Base-by-base conservation (phyloP, 257 asterid species). In the Fraxinus americana region DNA sequence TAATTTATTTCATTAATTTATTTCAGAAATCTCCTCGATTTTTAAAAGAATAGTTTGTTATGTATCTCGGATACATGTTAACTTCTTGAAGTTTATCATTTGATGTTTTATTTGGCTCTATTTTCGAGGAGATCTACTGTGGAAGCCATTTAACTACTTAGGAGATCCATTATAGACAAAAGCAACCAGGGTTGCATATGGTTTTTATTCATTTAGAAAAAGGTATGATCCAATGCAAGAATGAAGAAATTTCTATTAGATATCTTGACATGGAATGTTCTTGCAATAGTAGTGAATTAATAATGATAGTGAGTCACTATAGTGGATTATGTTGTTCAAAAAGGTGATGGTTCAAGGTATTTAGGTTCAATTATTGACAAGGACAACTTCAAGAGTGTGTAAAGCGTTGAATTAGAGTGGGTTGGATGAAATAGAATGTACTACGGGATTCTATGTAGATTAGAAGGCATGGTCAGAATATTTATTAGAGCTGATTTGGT, bases 61-160 rank as follows among this genome's bases (percentile, higher is more conserved):
- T 21, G 34, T 36, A 41, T 75, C 68, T 59, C 41, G 21, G 73
- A 67, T 29, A 39, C 32, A 38, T 38, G 48, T 39, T 36, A 25
- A 59, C 74, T 29, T 36, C 57, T 77, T 82, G 70, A 77, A 71
- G 59, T 68, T 57, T 67, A 54, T 19, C 65, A 34, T 43, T 14
- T 41, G 35, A 57, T 23, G 8, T 52, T 67, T 50, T 19, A 48
- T 39, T 38, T 27, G 59, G 45, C 72, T 77, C n/a, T 54, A 19
- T 54, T 27, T 27, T 54, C 25, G 25, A 54, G 27, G 27, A 54
- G 65, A 54, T 54, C 27, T 54, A 4, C 57, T 14, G 5, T 48
- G 65, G 27, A 54, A 54, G 25, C 12, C 65, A 17, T 54, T 54
- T 54, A 54, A 25, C 23, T n/a, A 48, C 65, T n/a, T 48, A 16